A percentile compares a stretch with the other conserved stretches of the same genome.
Evolutionary conservation across 1,284 basidiomycete genomes (phyloP).

Genomic region (Cutaneotrichosporon cyanovorans): DNA sequence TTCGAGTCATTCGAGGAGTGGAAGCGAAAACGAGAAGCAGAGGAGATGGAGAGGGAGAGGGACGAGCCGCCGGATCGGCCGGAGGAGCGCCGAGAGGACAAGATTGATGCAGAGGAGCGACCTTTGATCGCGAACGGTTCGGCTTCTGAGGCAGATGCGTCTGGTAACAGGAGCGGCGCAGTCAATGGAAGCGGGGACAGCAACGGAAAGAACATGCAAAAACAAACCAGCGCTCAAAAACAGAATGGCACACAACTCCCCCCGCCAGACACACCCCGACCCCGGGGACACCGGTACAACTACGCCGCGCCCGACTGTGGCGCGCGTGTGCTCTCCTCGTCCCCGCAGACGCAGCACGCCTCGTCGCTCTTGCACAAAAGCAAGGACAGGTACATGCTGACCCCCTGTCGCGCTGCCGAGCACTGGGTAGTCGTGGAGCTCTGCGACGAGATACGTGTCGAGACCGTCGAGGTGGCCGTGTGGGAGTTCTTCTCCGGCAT

Average conservation of each 20-base stretch:
- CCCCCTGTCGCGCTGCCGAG: conserved; percentile 64
- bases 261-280: conserved; percentile 7
- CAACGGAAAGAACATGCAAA: neutral
- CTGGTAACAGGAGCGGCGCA: too few relatives aligned
- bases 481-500: conserved; percentile 98
- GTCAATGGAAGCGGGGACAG: neutral
- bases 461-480: conserved; percentile 91
- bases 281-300: conserved; percentile 63
- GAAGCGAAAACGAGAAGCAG: conserved; percentile 61
- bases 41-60: conserved; percentile 17
- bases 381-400: conserved; percentile 94
- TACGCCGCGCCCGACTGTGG: conserved; percentile 91
- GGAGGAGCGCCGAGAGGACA: neutral
- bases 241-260: neutral
- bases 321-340: conserved; percentile 78
- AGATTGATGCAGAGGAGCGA: neutral
- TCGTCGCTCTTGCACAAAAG: conserved; percentile 79
- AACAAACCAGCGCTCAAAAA: too few relatives aligned
- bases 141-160: neutral
- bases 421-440: conserved; percentile 93
- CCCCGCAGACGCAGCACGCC: conserved; percentile 73
- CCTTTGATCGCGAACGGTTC: neutral
- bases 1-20: conserved; percentile 82
- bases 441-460: conserved; percentile 93
- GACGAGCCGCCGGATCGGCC: neutral